Evolutionary conservation across 257 asterid genomes (phyloP).

Genomic region (Salvia rosmarinus): DNA sequence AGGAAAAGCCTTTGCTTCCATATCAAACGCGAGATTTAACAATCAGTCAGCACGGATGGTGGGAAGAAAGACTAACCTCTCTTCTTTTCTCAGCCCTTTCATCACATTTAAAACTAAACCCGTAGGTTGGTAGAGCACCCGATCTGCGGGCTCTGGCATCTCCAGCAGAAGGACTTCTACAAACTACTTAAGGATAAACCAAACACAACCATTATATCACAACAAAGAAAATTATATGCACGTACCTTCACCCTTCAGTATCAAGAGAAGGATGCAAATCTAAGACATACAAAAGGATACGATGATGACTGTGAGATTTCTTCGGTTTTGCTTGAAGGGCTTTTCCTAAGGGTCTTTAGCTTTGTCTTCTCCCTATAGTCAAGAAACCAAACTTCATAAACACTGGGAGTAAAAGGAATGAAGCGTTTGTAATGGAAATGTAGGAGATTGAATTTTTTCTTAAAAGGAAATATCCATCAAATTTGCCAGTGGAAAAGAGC

Average conservation of each 20-base stretch:
- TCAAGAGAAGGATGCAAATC: conserved; percentile 4
- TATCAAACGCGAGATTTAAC: conserved; percentile 20
- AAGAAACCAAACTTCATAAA: conserved; percentile 36
- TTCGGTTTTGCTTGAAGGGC: conserved; percentile 46
- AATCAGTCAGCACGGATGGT: not conserved
- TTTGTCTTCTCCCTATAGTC: conserved; percentile 52
- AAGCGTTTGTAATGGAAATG: not conserved
- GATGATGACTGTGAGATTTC: conserved; percentile 45
- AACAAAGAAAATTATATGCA: not conserved
- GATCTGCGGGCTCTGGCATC: conserved; percentile 63
- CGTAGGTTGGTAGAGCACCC: conserved; percentile 79
- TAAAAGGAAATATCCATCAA: conserved; percentile 4
- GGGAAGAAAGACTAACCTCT: conserved; percentile 65
- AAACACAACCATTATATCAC: conserved; percentile 14
- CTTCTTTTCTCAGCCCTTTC: conserved; percentile 95
- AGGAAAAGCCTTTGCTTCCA: conserved; percentile 24
- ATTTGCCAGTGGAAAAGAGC: conserved; percentile 29
- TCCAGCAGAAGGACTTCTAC: conserved; percentile 68
- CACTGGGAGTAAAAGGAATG: not conserved
- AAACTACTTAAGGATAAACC: conserved; percentile 54
- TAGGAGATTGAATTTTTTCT: conserved; percentile 4
- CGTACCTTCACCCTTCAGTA: not conserved
- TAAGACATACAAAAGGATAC: conserved; percentile 50
- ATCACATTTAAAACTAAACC: conserved; percentile 85
- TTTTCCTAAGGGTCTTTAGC: conserved; percentile 45